Percentiles rank a stretch among this genome's conserved stretches.
Conservation (phyloP, 805 yeast species). For the Cyberlindnera lachancei region DNA sequence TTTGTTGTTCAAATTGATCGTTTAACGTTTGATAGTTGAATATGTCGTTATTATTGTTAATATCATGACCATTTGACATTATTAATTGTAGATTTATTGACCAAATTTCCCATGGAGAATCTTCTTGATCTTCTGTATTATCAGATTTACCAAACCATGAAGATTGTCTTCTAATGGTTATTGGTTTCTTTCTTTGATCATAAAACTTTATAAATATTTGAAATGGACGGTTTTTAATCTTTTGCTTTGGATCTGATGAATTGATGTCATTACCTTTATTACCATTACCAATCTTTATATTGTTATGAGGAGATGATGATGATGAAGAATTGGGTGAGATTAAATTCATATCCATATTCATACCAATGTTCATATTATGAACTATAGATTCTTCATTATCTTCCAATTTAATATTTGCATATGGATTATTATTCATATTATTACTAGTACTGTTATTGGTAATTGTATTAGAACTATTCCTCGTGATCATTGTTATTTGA, state of each 20-base stretch:
- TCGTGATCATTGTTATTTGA: too few species aligned
- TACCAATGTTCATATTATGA: too few species aligned
- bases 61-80: not conserved
- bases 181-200: constrained; percentile 37
- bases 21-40: constrained; percentile 3
- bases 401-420: constrained; percentile 12
- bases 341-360: too few species aligned
- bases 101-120: constrained; percentile 69
- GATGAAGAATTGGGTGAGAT: too few species aligned
- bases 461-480: too few species aligned
- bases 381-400: too few species aligned
- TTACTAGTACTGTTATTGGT: too few species aligned
- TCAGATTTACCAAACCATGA: constrained; percentile 45
- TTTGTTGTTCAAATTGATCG: constrained; percentile 8
- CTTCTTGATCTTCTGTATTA: too few species aligned
- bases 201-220: constrained; percentile 32
- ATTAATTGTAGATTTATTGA: constrained; percentile 35
- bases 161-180: too few species aligned
- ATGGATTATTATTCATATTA: too few species aligned
- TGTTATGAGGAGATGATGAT: not conserved
- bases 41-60: constrained; percentile 31
- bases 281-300: constrained; percentile 5
- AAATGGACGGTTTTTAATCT: constrained; percentile 24
- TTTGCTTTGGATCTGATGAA: too few species aligned
- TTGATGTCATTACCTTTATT: too few species aligned